A percentile compares a stretch with the other conserved stretches of the same genome.
phyloP scores from a whole-genome alignment of 1,284 basidiomycete genomes.

The Papiliotrema nemorosa region DNA sequence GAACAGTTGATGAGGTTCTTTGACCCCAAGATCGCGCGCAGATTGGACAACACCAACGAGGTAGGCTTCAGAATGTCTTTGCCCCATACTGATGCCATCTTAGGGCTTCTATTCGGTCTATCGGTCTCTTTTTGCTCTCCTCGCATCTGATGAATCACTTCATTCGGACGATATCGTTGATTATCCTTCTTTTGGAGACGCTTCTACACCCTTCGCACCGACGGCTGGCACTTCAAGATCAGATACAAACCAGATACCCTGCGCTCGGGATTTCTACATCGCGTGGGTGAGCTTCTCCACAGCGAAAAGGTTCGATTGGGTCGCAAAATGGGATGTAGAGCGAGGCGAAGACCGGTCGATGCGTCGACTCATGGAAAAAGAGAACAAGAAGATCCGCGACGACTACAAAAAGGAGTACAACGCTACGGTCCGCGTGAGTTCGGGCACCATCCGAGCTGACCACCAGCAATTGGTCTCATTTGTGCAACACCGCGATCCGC shows the following conservation, averaged over 20 bases:
- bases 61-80: constrained; percentile 53
- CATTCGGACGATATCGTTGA: constrained; percentile 52
- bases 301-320: constrained; percentile 86
- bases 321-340: constrained; percentile 73
- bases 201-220: constrained; percentile 62
- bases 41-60: constrained; percentile 65
- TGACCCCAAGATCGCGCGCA: constrained; percentile 68
- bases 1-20: constrained; percentile 84
- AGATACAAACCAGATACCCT: constrained; percentile 49
- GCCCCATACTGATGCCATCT: constrained; percentile 3
- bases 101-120: constrained; percentile 91
- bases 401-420: constrained; percentile 89
- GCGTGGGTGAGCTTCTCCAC: constrained; percentile 85
- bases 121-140: constrained; percentile 77
- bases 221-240: constrained; percentile 52
- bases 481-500: constrained; percentile 87
- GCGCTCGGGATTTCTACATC: constrained; percentile 73
- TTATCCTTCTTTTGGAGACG: constrained; percentile 81
- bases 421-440: constrained; percentile 74
- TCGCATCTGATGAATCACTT: constrained; percentile 75
- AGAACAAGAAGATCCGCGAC: constrained; percentile 88
- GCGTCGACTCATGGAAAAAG: constrained; percentile 87
- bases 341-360: constrained; percentile 84
- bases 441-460: neutral
- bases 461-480: constrained; percentile 74